Evolutionary conservation across 2,329 filamentous ascomycete species (phyloP), one percentile per base, ranked within the genome.

Genomic region (Lecanicillium sp.): DNA sequence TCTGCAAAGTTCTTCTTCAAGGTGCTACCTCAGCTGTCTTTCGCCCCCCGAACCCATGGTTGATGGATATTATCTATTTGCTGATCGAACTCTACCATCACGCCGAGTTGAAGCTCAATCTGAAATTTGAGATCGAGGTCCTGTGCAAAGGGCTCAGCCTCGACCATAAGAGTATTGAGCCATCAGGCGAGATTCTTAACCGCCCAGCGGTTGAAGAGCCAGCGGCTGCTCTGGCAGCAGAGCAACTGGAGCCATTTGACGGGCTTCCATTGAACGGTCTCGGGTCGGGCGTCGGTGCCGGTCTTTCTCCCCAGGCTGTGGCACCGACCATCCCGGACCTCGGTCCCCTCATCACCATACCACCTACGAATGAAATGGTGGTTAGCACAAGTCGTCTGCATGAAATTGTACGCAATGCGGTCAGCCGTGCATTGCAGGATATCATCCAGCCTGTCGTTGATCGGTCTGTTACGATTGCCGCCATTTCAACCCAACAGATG

Each of bases 91-190:
- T 98, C 4, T 98, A 98, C 60, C 86, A 95, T 60, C 86, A 87
- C 59, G 89, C 88, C 12, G 91, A 96, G 58, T 73, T 98, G 48
- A 97, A 97, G 65, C 78, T 98, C 30, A 97, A 97, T 57, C 83
- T 95, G 44, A 98, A 97, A 60, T 98, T 98, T 58, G 93, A 98
- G 66, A 97, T 98, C 50, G 93, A 98, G 66, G 90, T 98, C 21
- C 77, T 98, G 20, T 98, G 90, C 73, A 94, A 94, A 62, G 90
- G 90, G 11, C 73, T 98, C 14, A 85, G 84, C 47, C 74, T 97
- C n/a, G 90, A 97, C 53, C 86, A 95, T 67, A 95, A 94, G 68
- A 84, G 79, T 51, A 90, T 97, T 53, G 86, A 94, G 57, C 88
- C 91, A 1, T 88, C 90, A 0, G 83, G 86, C 19, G 84, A 90